Percentiles rank a stretch among this genome's conserved stretches.
Evolutionary conservation across 75 land plant genomes (phyloP).

Genomic region (Ceratopteris richardii): DNA sequence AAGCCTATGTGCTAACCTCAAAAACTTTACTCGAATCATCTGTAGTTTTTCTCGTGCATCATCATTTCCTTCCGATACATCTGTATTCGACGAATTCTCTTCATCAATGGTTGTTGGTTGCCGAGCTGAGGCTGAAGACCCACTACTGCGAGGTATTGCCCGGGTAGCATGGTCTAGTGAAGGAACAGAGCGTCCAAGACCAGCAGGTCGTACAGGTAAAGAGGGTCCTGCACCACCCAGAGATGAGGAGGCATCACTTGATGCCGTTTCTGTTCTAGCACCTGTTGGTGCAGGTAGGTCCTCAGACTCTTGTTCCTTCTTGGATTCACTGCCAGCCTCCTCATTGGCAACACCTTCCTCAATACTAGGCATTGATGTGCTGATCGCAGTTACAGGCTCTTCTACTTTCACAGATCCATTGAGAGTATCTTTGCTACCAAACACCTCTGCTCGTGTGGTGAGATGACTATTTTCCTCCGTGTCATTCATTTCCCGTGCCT

Average conservation of each 20-base stretch:
- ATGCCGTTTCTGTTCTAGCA: slow-evolving; percentile 2
- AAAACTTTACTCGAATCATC: slow-evolving; percentile 45
- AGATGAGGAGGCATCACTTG: slow-evolving; percentile 3
- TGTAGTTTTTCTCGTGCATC: slow-evolving; percentile 46
- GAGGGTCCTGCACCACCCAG: slow-evolving; percentile 18
- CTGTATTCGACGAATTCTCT: slow-evolving; percentile 17
- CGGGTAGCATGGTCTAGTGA: slow-evolving; percentile 46
- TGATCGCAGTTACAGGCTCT: not conserved
- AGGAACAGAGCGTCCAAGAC: slow-evolving; percentile 53
- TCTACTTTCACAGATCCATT: not conserved
- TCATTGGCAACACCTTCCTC: slow-evolving; percentile 6
- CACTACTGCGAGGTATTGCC: slow-evolving; percentile 36
- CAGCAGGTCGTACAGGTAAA: slow-evolving; percentile 51
- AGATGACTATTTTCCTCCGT: not conserved
- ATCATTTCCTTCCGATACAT: slow-evolving; percentile 22
- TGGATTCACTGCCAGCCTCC: slow-evolving; percentile 3
- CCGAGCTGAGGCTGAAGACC: slow-evolving; percentile 14
- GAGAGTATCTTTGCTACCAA: not conserved
- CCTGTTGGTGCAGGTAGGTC: no score
- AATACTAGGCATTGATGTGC: not conserved
- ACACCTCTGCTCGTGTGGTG: not conserved
- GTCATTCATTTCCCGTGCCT: not conserved
- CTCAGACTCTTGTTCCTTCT: slow-evolving; percentile 1
- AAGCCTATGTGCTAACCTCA: slow-evolving; percentile 45
- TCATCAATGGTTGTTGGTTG: slow-evolving; percentile 15